Conservation (phyloP, 192 early-diverging fungal genomes). For the Ambispora gerdemannii region DNA sequence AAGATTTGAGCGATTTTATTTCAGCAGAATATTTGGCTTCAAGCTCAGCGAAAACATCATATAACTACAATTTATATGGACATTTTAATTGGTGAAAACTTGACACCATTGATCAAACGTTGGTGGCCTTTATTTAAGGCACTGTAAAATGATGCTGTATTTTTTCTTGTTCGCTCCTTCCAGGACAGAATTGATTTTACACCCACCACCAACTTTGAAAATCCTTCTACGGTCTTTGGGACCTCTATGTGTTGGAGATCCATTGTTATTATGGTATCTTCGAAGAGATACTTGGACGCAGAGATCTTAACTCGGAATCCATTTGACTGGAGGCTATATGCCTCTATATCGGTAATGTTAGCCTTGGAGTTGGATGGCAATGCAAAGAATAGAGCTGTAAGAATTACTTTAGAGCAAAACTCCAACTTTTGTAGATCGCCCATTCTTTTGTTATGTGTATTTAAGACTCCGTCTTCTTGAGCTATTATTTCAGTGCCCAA, state of each 20-base stretch:
- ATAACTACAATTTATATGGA: too few relatives aligned
- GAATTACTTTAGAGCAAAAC: conserved; percentile 7
- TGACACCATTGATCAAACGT: not conserved
- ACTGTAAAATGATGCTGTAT: not conserved
- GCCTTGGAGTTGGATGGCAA: not conserved
- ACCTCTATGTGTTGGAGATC: conserved; percentile 10
- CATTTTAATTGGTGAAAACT: conserved; percentile 11
- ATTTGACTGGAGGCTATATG: conserved; percentile 4
- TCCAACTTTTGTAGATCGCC: conserved; percentile 1
- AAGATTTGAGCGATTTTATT: not conserved
- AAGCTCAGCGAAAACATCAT: too few relatives aligned
- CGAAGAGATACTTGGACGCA: conserved; percentile 8
- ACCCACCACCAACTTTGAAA: conserved; percentile 4
- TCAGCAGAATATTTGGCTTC: too few relatives aligned
- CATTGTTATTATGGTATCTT: conserved; percentile 7
- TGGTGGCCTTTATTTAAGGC: conserved; percentile 10
- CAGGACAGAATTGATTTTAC: conserved; percentile 7
- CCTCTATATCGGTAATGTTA: not conserved
- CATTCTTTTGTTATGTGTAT: not conserved
- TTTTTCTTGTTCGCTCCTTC: conserved; percentile 1
- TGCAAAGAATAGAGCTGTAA: conserved; percentile 3
- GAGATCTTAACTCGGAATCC: conserved; percentile 3
- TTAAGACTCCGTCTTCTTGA: too few relatives aligned
- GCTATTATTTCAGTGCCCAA: too few relatives aligned
- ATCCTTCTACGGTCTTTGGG: conserved; percentile 2